Percentiles rank a stretch among this genome's conserved stretches.
Conservation (phyloP, 495 filamentous ascomycete genomes). For the Viridothelium virens region DNA sequence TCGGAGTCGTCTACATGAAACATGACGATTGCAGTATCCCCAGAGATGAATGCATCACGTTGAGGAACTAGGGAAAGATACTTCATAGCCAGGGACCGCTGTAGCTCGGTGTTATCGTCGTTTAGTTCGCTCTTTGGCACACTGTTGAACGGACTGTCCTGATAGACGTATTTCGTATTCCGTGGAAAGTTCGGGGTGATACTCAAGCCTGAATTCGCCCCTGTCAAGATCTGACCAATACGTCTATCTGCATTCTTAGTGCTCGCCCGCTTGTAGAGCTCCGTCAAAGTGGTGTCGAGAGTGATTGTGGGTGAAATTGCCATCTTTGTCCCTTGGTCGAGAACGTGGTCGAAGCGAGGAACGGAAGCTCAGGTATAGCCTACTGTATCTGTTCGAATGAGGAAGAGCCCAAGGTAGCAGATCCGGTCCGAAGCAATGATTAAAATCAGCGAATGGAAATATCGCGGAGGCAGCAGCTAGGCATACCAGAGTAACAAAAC, state of each 20-base stretch:
- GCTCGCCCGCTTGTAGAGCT: constrained; percentile 27
- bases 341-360: no score
- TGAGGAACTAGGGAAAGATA: constrained; percentile 28
- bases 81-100: constrained; percentile 10
- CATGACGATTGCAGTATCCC: constrained; percentile 25
- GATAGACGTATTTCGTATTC: constrained; percentile 34
- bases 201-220: constrained; percentile 24
- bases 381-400: no score
- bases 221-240: constrained; percentile 27
- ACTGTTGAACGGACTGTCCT: constrained; percentile 29
- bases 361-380: no score
- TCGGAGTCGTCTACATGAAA: constrained; percentile 22
- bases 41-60: constrained; percentile 33
- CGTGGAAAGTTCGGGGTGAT: constrained; percentile 27
- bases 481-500: no score
- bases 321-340: background rate
- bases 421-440: no score
- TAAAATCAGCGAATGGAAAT: no score
- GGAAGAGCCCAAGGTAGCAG: no score
- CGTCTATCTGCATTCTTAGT: constrained; percentile 16
- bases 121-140: background rate
- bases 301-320: constrained; percentile 27
- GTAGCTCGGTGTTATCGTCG: constrained; percentile 4
- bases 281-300: constrained; percentile 32
- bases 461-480: no score